Evolutionary conservation across 1,284 basidiomycete genomes (phyloP), one percentile per base, ranked within the genome.

Genomic region (Chalciporus sp.): DNA sequence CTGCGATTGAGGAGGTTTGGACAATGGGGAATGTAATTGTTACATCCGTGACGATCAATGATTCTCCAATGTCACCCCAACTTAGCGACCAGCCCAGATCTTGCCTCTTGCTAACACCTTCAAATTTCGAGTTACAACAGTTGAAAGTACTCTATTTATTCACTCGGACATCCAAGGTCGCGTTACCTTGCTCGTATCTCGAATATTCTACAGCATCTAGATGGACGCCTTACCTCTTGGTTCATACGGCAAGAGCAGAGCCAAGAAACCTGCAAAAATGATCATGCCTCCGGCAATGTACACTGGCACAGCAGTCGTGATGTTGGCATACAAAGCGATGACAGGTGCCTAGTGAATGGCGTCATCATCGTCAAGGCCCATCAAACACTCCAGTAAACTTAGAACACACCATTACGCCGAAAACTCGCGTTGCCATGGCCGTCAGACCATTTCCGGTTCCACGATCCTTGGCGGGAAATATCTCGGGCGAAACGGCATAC

Each of bases 211-310:
- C 17, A 27, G n/a, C 31, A 35, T 59, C 58, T 73, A 84, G 58
- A 83, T 65, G n/a, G 85, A 84, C n/a, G 84, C 81, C 61, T 80
- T 85, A 27, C 89, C 89, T 49, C 83, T 72, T 4, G 88, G 84
- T 70, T 92, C 89, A 58, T 85, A 89, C 0, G 92, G 92, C 47
- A 94, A 73, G 12, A 90, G 65, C n/a, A 92, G 66, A 23, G 88
- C 83, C 44, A 92, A 64, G 4, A 79, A 58, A 0, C 87, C 87
- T 2, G 87, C 80, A 20, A 79, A 73, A 11, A 93, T 72, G 66
- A 92, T 84, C 53, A 94, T 72, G 12, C 78, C 84, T 1, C 88
- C 91, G 12, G 87, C 81, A 56, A 92, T 84, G 62, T 87, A 94
- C 35, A 94, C 88, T 0, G 92, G 92, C 0, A 84, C 83, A 0